Evolutionary conservation across 495 filamentous ascomycete genomes (phyloP).

Genomic region (Hyaloscypha finlandica): DNA sequence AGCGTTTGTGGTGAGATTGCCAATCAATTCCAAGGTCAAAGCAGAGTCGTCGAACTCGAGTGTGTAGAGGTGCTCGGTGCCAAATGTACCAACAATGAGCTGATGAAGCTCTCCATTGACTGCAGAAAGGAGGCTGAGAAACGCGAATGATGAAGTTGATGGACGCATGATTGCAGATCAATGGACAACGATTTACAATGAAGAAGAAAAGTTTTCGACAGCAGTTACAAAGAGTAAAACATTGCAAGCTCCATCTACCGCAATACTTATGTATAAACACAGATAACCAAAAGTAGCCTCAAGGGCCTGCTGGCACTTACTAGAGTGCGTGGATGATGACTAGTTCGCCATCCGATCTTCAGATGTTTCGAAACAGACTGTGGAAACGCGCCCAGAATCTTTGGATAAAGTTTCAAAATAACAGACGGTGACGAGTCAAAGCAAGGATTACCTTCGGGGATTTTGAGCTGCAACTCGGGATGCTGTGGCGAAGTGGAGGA

Average conservation of each 20-base stretch:
- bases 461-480: background rate
- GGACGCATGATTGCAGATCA: background rate
- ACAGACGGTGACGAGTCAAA: background rate
- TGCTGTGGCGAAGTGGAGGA: background rate
- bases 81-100: constrained; percentile 34
- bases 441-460: background rate
- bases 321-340: background rate
- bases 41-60: constrained; percentile 38
- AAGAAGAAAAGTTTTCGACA: background rate
- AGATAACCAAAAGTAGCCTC: background rate
- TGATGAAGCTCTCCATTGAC: constrained; percentile 27
- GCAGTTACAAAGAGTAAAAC: background rate
- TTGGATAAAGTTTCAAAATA: constrained; percentile 1
- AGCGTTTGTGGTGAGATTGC: constrained; percentile 27
- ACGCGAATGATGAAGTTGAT: background rate
- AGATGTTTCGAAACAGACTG: constrained; percentile 3
- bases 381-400: background rate
- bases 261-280: background rate
- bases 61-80: constrained; percentile 34
- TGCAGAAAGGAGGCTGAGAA: constrained; percentile 3
- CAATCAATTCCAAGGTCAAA: constrained; percentile 24
- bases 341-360: background rate
- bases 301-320: background rate
- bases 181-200: background rate
- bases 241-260: background rate